Percentiles rank a stretch among this genome's conserved stretches.
phyloP scores from a whole-genome alignment of 805 yeast genomes.

The Ogataea chonburiensis region DNA sequence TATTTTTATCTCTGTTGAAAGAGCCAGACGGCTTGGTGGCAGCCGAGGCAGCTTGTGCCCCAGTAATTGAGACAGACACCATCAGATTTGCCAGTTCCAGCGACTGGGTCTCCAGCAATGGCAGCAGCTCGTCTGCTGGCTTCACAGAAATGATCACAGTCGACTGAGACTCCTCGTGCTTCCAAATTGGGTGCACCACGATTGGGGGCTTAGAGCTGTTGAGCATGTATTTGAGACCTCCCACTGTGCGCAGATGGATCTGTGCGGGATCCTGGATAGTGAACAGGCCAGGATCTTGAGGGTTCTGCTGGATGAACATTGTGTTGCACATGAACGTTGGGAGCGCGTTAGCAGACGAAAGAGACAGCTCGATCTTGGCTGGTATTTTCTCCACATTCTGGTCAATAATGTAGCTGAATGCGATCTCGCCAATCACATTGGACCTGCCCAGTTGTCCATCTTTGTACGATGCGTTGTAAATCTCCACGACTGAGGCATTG shows the following conservation, averaged over 20 bases:
- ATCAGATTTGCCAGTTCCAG: constrained; percentile 56
- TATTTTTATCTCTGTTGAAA: constrained; percentile 78
- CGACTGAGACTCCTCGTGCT: constrained; percentile 80
- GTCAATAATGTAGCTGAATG: constrained; percentile 59
- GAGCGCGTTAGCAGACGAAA: constrained; percentile 43
- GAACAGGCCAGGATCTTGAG: constrained; percentile 33
- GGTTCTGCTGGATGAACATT: constrained; percentile 47
- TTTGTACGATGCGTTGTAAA: constrained; percentile 67
- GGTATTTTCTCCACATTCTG: constrained; percentile 37
- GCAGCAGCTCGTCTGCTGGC: constrained; percentile 47
- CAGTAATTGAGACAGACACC: constrained; percentile 60
- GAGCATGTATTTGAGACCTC: constrained; percentile 75
- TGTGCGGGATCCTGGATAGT: constrained; percentile 45
- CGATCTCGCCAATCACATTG: constrained; percentile 80
- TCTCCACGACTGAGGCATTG: constrained; percentile 84
- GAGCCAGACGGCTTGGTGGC: constrained; percentile 91
- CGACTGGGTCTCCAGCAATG: constrained; percentile 34
- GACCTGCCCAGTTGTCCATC: constrained; percentile 63
- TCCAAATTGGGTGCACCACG: constrained; percentile 80
- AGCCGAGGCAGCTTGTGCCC: constrained; percentile 67
- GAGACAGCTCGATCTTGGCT: constrained; percentile 38
- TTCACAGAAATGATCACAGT: constrained; percentile 75
- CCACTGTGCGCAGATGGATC: constrained; percentile 64
- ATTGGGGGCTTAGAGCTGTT: constrained; percentile 61
- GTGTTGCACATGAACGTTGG: constrained; percentile 51